Conservation (phyloP, 192 early-diverging fungal species). For the Coemansia sp. region DNA sequence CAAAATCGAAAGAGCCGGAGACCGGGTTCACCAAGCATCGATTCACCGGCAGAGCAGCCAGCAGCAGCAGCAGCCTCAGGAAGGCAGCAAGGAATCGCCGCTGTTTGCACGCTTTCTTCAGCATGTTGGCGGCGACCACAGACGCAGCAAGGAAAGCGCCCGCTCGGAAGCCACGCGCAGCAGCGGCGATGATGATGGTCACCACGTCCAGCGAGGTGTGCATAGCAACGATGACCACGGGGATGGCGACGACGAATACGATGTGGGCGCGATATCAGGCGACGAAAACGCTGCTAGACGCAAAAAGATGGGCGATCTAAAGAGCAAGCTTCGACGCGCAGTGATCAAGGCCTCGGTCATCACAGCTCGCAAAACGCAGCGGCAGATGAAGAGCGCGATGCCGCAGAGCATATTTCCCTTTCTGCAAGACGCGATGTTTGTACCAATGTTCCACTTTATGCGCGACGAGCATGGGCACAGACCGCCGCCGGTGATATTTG, state of each 20-base stretch:
- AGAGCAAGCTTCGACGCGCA: conserved; percentile 43
- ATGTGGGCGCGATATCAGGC: conserved; percentile 11
- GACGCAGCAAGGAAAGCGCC: background rate
- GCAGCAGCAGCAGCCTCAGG: background rate
- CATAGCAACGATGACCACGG: background rate
- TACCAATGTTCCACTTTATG: conserved; percentile 56
- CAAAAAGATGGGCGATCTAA: conserved; percentile 38
- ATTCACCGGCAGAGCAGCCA: background rate
- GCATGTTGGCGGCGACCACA: conserved; percentile 2
- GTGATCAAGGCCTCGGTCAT: conserved; percentile 52
- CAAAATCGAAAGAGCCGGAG: conserved; percentile 1
- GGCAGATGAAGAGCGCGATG: conserved; percentile 42
- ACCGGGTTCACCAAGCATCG: background rate
- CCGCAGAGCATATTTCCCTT: conserved; percentile 50
- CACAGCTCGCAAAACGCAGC: conserved; percentile 29
- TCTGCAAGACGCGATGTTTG: conserved; percentile 56
- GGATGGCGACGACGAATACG: conserved; percentile 16
- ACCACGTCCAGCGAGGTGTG: background rate
- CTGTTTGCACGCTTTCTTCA: conserved; percentile 7
- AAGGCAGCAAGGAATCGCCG: conserved; percentile 4
- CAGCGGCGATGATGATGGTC: conserved; percentile 7
- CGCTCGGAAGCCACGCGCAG: background rate
- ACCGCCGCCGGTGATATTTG: conserved; percentile 55
- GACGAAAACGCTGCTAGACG: conserved; percentile 13
- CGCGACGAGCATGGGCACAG: conserved; percentile 54